Base-by-base conservation (phyloP, 2,329 filamentous ascomycete species). In the Trichoderma breve region DNA sequence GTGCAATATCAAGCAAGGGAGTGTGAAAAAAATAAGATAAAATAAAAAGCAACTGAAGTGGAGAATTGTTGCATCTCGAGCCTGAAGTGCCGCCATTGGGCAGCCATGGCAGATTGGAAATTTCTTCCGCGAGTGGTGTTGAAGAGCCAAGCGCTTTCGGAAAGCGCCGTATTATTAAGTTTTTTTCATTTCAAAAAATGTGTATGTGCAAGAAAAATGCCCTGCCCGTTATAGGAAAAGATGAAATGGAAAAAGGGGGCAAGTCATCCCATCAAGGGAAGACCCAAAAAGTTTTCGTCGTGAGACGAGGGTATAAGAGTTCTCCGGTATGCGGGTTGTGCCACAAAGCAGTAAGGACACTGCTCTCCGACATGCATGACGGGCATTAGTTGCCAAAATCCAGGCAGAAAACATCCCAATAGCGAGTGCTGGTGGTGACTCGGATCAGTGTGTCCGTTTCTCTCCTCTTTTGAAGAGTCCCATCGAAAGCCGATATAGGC, bases 61-160 rank as follows among this genome's bases (percentile, higher is more conserved):
- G 75, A 78, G 73, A 77, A 77, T 65, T 73, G 76, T 75, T 76
- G 74, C 75, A 76, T 75, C 76, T 43, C 71, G 47, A 58, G 58
- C 60, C 71, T 60, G 53, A 72, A 68, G 34, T 53, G 36, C 60
- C 43, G 53, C 32, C 66, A 57, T 70, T 65, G 39, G 58, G 71
- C 60, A 72, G 58, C 58, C 32, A 72, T 53, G 51, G 57, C 65
- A 61, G 28, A 39, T 57, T 34, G 63, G 26, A 72, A 36, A 26
- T 67, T 67, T 76, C 75, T 72, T 71, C 75, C 77, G 75, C 15
- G 61, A 65, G 71, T 74, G 72, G 55, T 74, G 76, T 78, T 78
- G 78, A 79, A 79, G 69, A 60, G 63, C 63, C 68, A 73, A 24
- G 57, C 51, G 72, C 71, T 60, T 57, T 26, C 51, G 39, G 26